Percentiles rank a stretch among this genome's conserved stretches.
Evolutionary conservation across 192 early-diverging fungal genomes (phyloP).

Genomic region (Chytriomyces sp.): DNA sequence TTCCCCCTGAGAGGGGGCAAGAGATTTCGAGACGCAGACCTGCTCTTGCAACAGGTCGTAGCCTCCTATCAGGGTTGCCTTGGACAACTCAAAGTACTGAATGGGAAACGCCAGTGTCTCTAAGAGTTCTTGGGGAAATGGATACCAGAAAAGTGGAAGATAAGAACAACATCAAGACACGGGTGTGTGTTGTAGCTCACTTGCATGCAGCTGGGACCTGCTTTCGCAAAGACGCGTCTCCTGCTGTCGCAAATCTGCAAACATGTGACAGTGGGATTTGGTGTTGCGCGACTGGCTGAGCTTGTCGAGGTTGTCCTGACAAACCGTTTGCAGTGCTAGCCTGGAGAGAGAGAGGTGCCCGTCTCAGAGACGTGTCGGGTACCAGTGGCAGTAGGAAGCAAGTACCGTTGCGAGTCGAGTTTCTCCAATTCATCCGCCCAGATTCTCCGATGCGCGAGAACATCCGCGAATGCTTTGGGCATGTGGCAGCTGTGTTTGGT

Average conservation of each 20-base stretch:
- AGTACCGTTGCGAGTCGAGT: slow-evolving; percentile 26
- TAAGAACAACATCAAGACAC: too few species aligned
- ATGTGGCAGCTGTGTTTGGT: not conserved
- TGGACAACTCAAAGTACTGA: slow-evolving; percentile 34
- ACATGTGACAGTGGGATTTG: not conserved
- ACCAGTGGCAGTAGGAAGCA: too few species aligned
- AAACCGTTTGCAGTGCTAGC: slow-evolving; percentile 17
- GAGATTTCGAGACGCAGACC: not conserved
- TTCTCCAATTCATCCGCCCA: slow-evolving; percentile 32
- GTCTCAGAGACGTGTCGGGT: too few species aligned
- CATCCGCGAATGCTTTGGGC: not conserved
- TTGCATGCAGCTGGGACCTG: not conserved
- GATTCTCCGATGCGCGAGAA: slow-evolving; percentile 25
- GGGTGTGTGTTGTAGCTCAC: not conserved
- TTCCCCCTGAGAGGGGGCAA: not conserved
- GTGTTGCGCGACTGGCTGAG: not conserved
- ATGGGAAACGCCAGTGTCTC: slow-evolving; percentile 31
- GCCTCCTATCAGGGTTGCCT: slow-evolving; percentile 22
- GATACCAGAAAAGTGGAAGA: too few species aligned
- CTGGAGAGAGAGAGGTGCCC: not conserved
- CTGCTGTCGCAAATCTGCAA: not conserved
- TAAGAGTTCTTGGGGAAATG: slow-evolving; percentile 11
- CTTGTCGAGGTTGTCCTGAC: slow-evolving; percentile 9
- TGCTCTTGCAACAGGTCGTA: slow-evolving; percentile 4
- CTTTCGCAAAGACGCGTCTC: not conserved